A percentile compares a stretch with the other conserved stretches of the same genome.
Conservation (phyloP, 306 rosid species). For the Citrullus colocynthis region DNA sequence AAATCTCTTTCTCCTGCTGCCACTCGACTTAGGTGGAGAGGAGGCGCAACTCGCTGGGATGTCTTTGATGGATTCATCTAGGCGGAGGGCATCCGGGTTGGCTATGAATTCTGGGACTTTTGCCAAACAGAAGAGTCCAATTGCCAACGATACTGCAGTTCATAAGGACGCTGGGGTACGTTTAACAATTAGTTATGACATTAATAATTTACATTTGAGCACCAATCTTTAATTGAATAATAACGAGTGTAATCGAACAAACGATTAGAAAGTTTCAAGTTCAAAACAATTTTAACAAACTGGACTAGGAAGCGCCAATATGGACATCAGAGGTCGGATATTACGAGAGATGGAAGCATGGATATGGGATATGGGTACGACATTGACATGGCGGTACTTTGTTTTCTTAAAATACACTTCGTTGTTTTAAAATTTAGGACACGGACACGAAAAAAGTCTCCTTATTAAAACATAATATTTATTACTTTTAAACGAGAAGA, state of each 20-base stretch:
- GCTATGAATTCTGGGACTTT: constrained; percentile 41
- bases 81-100: constrained; percentile 64
- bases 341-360: no score
- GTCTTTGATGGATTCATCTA: constrained; percentile 54
- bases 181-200: not conserved
- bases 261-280: not conserved
- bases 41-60: constrained; percentile 62
- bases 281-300: not conserved
- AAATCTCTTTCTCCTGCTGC: not conserved
- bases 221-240: no score
- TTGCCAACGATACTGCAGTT: constrained; percentile 18
- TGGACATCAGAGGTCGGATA: no score
- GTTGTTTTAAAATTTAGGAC: no score
- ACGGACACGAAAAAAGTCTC: no score
- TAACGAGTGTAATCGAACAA: not conserved
- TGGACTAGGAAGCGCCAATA: no score
- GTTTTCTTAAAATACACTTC: no score
- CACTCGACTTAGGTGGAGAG: constrained; percentile 36
- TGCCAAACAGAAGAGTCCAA: constrained; percentile 30
- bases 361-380: no score
- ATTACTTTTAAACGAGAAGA: no score
- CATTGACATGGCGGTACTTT: no score
- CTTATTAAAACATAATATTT: no score
- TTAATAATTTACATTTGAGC: not conserved
- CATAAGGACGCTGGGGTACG: constrained; percentile 32